A percentile compares a stretch with the other conserved stretches of the same genome.
Conservation (phyloP, 306 rosid genomes). For the Acmispon strigosus region DNA sequence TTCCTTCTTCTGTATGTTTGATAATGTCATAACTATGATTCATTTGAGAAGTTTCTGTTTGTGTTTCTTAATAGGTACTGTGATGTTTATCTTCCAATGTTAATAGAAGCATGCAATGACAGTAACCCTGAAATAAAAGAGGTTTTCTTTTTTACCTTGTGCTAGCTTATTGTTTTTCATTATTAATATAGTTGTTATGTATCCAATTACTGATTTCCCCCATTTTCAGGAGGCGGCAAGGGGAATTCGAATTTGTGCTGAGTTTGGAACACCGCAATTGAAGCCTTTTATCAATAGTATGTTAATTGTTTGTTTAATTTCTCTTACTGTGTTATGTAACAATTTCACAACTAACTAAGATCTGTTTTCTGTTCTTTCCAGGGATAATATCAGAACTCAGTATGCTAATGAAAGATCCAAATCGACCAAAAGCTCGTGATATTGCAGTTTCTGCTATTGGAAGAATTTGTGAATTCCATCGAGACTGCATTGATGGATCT, state of each 20-base stretch:
- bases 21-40: background rate
- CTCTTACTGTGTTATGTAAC: background rate
- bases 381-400: conserved; percentile 26
- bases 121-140: conserved; percentile 25
- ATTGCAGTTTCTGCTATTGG: conserved; percentile 40
- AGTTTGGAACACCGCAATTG: conserved; percentile 30
- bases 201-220: background rate
- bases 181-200: background rate
- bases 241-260: conserved; percentile 39
- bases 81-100: conserved; percentile 18
- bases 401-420: conserved; percentile 14
- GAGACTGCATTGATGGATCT: conserved; percentile 33
- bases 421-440: conserved; percentile 21
- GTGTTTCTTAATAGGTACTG: conserved; percentile 14
- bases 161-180: background rate
- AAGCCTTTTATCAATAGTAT: conserved; percentile 36
- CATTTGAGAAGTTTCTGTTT: background rate
- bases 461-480: conserved; percentile 39
- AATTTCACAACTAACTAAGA: conserved; percentile 9
- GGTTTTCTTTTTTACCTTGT: conserved; percentile 13
- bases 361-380: background rate
- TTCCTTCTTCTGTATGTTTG: conserved; percentile 1
- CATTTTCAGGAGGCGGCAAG: conserved; percentile 35
- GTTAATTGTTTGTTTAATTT: background rate
- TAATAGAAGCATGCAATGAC: conserved; percentile 35